These are phyloP conservation scores for Dipteronia sinensis DNA, from an alignment of 345 rosid genomes.

Conservation along the genomic window DNA sequence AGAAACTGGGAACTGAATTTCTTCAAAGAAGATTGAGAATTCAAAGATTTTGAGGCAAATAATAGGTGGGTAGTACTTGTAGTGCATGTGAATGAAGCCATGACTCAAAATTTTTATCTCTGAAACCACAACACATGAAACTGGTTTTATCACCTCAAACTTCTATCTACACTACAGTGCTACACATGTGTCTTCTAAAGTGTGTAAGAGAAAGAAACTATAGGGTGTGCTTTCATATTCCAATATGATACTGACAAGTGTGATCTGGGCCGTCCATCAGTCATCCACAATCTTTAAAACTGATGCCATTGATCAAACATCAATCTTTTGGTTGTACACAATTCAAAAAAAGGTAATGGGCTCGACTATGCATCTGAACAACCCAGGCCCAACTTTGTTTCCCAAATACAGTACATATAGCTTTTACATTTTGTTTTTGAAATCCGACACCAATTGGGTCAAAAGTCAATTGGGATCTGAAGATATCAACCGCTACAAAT, in stretches of 20 bases:
- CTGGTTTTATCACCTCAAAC: not conserved
- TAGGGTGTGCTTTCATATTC: not conserved
- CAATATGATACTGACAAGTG: not conserved
- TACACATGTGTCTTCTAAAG: not conserved
- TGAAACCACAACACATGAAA: not conserved
- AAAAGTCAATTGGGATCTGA: too few species aligned
- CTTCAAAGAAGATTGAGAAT: conserved; percentile 30
- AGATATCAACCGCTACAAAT: too few species aligned
- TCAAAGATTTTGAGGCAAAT: conserved; percentile 38
- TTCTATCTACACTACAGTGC: not conserved
- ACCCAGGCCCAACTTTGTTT: not conserved
- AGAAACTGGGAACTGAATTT: conserved; percentile 54
- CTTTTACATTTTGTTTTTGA: too few species aligned
- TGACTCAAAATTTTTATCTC: conserved; percentile 14
- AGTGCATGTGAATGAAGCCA: conserved; percentile 55
- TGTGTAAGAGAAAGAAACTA: not conserved
- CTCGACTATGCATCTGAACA: not conserved
- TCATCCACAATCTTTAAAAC: not conserved
- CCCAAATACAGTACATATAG: not conserved
- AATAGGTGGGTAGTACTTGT: conserved; percentile 22
- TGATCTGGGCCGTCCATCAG: not conserved
- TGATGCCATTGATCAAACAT: not conserved
- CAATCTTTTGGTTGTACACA: not conserved
- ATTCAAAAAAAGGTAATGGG: not conserved
- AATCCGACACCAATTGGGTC: too few species aligned